These are phyloP conservation scores for Candida sonorensis DNA, from an alignment of 805 yeast species.

Conservation along the genomic window DNA sequence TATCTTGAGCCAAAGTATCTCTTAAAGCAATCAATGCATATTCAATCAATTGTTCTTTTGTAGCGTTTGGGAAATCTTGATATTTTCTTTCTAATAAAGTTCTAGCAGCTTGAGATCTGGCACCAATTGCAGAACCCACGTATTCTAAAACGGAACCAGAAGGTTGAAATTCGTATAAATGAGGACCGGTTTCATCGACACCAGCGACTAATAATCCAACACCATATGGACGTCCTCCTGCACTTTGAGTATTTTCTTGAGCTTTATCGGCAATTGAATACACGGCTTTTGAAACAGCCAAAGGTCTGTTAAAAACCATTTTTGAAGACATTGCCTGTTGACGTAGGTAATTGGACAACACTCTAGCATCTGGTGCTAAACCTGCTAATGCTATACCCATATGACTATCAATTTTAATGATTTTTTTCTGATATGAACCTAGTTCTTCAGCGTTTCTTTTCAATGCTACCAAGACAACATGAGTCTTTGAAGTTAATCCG, in stretches of 20 bases:
- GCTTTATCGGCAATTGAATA: slow-evolving; percentile 91
- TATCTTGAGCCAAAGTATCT: slow-evolving; percentile 92
- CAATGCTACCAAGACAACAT: slow-evolving; percentile 88
- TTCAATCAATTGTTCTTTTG: slow-evolving; percentile 67
- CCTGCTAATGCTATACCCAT: slow-evolving; percentile 96
- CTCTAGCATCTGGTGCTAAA: slow-evolving; percentile 96
- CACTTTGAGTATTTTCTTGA: slow-evolving; percentile 90
- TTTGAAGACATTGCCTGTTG: slow-evolving; percentile 86
- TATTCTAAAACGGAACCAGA: slow-evolving; percentile 90
- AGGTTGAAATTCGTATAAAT: slow-evolving; percentile 91
- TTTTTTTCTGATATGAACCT: slow-evolving; percentile 93
- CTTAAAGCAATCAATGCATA: slow-evolving; percentile 87
- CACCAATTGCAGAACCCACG: slow-evolving; percentile 93
- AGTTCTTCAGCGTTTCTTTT: slow-evolving; percentile 96
- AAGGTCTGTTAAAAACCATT: slow-evolving; percentile 78
- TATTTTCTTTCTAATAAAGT: slow-evolving; percentile 87
- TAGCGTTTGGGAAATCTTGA: slow-evolving; percentile 54
- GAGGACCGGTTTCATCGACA: slow-evolving; percentile 90
- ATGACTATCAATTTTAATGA: slow-evolving; percentile 87
- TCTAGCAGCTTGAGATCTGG: slow-evolving; percentile 97
- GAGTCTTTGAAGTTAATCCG: slow-evolving; percentile 78
- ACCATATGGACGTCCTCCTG: slow-evolving; percentile 97
- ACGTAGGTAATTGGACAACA: slow-evolving; percentile 79
- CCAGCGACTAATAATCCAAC: slow-evolving; percentile 92
- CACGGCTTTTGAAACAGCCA: slow-evolving; percentile 79